phyloP scores from a whole-genome alignment of 345 rosid species.

The Linum usitatissimum region DNA sequence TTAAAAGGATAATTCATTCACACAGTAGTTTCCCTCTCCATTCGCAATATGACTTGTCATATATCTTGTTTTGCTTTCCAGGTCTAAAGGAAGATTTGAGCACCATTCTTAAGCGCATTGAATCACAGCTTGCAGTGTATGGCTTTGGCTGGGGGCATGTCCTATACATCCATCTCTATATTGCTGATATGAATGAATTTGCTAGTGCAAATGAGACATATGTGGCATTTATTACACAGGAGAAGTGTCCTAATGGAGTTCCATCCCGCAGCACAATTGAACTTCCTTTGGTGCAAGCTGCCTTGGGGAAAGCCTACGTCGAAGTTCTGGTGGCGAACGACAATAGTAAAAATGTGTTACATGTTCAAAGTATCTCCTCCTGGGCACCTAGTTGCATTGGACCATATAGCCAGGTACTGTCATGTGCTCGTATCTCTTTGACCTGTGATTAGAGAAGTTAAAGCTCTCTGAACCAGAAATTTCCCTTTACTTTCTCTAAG shows the following conservation, averaged over 20 bases:
- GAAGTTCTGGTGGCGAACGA: slow-evolving; percentile 72
- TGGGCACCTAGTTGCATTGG: slow-evolving; percentile 99
- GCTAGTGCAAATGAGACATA: slow-evolving; percentile 71
- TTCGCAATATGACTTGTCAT: neutral
- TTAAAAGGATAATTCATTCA: slow-evolving; percentile 1
- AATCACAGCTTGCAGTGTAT: slow-evolving; percentile 42
- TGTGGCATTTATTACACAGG: slow-evolving; percentile 76
- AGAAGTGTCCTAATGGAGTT: slow-evolving; percentile 86
- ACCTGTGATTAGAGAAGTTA: neutral
- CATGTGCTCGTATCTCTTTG: too few species aligned
- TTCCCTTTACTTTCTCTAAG: too few species aligned
- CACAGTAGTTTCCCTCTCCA: slow-evolving; percentile 1
- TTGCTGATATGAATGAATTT: slow-evolving; percentile 80
- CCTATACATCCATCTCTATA: slow-evolving; percentile 76
- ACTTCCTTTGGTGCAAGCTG: slow-evolving; percentile 63
- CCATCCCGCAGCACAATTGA: slow-evolving; percentile 96
- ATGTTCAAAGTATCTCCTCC: slow-evolving; percentile 87
- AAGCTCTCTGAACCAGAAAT: neutral
- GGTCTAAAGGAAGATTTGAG: slow-evolving; percentile 69
- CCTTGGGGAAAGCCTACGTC: slow-evolving; percentile 63
- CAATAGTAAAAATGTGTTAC: slow-evolving; percentile 74
- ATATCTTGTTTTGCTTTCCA: slow-evolving; percentile 17
- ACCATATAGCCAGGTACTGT: slow-evolving; percentile 90
- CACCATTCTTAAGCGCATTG: slow-evolving; percentile 43
- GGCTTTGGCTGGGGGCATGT: slow-evolving; percentile 72